Evolutionary conservation across 176 grass and related monocot genomes (phyloP).

Genomic region (Otatea glauca): DNA sequence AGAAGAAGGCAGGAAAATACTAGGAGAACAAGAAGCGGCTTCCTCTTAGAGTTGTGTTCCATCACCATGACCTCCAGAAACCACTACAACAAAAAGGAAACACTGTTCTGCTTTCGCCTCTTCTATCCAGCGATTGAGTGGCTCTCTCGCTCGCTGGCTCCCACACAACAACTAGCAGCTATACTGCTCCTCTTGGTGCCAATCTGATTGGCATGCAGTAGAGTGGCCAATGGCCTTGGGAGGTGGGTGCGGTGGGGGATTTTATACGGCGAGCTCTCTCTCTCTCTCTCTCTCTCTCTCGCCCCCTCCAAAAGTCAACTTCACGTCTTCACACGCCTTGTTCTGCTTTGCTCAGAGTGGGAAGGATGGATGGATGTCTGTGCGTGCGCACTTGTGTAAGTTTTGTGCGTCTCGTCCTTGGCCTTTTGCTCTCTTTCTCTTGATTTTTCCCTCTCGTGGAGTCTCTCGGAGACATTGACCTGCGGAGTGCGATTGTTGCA

Average conservation of each 20-base stretch:
- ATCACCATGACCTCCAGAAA: background rate
- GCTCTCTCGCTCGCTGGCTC: conserved; percentile 6
- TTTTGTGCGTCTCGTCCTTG: background rate
- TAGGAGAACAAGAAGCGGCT: conserved; percentile 43
- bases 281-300: background rate
- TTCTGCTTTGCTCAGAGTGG: background rate
- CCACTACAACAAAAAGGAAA: background rate
- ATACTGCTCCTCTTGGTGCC: background rate
- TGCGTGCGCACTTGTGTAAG: background rate
- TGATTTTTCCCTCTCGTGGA: background rate
- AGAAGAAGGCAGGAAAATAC: conserved; percentile 51
- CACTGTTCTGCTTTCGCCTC: background rate
- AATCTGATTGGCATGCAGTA: conserved; percentile 23
- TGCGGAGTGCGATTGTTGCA: background rate
- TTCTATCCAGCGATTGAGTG: background rate
- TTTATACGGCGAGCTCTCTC: conserved; percentile 32
- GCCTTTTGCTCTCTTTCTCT: background rate
- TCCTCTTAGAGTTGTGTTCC: conserved; percentile 29
- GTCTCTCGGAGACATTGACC: conserved; percentile 10
- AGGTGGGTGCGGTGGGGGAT: conserved; percentile 22
- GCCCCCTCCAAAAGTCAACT: conserved; percentile 36
- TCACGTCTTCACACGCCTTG: conserved; percentile 31
- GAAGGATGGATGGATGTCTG: background rate
- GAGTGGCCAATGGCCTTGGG: conserved; percentile 15
- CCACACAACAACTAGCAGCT: background rate